Evolutionary conservation across 345 rosid species (phyloP).

Genomic region (Salix viminalis): DNA sequence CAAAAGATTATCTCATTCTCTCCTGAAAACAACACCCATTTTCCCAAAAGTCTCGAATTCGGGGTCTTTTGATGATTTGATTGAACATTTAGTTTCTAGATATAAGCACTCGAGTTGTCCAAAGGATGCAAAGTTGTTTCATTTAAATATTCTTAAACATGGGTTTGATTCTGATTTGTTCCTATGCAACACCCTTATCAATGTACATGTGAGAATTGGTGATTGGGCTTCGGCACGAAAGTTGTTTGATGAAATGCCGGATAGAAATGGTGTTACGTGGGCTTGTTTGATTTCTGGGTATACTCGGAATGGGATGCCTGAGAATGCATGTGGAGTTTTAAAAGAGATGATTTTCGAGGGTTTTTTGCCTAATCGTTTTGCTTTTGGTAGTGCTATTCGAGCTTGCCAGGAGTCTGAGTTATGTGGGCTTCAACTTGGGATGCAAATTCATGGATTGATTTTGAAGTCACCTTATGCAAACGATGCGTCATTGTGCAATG

Average conservation of each 20-base stretch:
- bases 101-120: conserved; percentile 28
- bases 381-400: conserved; percentile 61
- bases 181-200: conserved; percentile 63
- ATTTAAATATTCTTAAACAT: conserved; percentile 41
- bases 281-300: conserved; percentile 78
- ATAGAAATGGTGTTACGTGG: conserved; percentile 68
- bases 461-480: conserved; percentile 47
- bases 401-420: conserved; percentile 60
- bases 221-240: conserved; percentile 48
- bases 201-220: conserved; percentile 39
- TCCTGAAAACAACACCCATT: not conserved
- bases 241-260: conserved; percentile 75
- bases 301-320: conserved; percentile 42
- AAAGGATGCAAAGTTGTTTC: conserved; percentile 44
- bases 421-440: conserved; percentile 48
- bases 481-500: conserved; percentile 58
- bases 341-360: conserved; percentile 54
- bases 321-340: conserved; percentile 46
- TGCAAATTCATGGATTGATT: conserved; percentile 69
- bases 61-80: conserved; percentile 16
- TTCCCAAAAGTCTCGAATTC: not conserved
- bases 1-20: conserved; percentile 9
- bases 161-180: conserved; percentile 55
- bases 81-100: conserved; percentile 31
- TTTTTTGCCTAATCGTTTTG: conserved; percentile 50